phyloP scores from a whole-genome alignment of 2,329 filamentous ascomycete genomes.

The Cercospora sp. region DNA sequence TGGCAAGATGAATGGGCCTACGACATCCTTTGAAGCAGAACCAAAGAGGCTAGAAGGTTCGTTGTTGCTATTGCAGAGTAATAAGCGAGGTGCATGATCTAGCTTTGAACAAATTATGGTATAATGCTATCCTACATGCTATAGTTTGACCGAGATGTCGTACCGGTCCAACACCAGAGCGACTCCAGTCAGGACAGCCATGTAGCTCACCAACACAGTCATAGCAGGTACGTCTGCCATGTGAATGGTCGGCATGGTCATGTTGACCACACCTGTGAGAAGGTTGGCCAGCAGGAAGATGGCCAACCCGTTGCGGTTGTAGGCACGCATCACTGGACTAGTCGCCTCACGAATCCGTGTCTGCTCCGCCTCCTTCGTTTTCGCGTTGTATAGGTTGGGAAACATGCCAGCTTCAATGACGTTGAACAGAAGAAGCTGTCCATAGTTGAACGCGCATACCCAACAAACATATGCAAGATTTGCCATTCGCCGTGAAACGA shows the following conservation, averaged over 20 bases:
- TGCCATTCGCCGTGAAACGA: constrained; percentile 82
- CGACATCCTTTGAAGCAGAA: not conserved
- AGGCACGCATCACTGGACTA: constrained; percentile 76
- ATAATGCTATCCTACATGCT: constrained; percentile 20
- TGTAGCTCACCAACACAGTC: constrained; percentile 73
- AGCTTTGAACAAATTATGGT: not conserved
- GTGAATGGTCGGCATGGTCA: constrained; percentile 80
- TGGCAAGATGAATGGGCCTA: not conserved
- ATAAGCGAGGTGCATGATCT: not conserved
- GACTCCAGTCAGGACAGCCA: constrained; percentile 63
- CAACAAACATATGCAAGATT: constrained; percentile 93
- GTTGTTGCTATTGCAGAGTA: not conserved
- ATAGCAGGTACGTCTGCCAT: constrained; percentile 65
- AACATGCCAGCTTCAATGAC: constrained; percentile 77
- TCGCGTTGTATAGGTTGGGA: constrained; percentile 65
- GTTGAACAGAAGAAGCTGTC: constrained; percentile 78
- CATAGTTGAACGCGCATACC: constrained; percentile 86
- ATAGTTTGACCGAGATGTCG: constrained; percentile 71
- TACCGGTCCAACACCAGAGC: constrained; percentile 67
- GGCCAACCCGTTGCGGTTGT: constrained; percentile 83
- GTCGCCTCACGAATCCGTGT: constrained; percentile 69
- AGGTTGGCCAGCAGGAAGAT: constrained; percentile 88
- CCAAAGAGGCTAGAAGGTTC: not conserved
- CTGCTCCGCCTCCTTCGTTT: constrained; percentile 56
- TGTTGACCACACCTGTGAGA: constrained; percentile 83